Base-by-base conservation (phyloP, 257 asterid genomes). In the Jaltomata sinuosa region DNA sequence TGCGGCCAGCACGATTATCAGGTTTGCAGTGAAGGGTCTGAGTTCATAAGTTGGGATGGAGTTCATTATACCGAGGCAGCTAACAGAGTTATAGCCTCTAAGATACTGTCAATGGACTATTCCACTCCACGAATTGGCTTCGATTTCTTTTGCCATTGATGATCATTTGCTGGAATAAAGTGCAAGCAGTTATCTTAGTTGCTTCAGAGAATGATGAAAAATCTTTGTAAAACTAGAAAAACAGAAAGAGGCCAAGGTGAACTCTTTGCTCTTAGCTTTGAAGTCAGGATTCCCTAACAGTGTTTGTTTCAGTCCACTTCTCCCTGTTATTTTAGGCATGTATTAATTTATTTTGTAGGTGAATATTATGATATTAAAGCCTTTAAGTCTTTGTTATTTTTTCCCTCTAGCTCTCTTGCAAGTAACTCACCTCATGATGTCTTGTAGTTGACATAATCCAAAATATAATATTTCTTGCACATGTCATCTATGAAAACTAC, bases 61-160 rank as follows among this genome's bases (percentile, higher is more conserved):
- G 85, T 93, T 57, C 98, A 93, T 84, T 95, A 93, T 72, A 93
- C 93, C n/a, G 98, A 95, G 85, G 93, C 98, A 72, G 98, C 98
- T 27, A 95, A 95, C 80, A 80, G 86, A 6, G 34, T 92, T 68
- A 80, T 95, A 84, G 91, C 97, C 80, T 90, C 94, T 77, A 91
- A 91, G 84, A 85, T 95, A 88, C 91, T 94, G 22, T 94, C 97
- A 18, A 84, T 72, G 19, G 88, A 86, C n/a, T 91, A 92, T 84
- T 89, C 98, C 50, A 90, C 93, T 25, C 99, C 99, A 16, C 83
- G 49, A 0, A 47, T 91, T 25, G 31, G 92, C 59, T 91, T 93
- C 7, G 86, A 89, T 84, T 92, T 89, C 93, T 95, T 95, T 82
- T 94, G 98, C 79, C 89, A 86, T 22, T 94, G 89, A 92, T 80